phyloP scores from a whole-genome alignment of 306 rosid genomes.

The Dryas drummondii region DNA sequence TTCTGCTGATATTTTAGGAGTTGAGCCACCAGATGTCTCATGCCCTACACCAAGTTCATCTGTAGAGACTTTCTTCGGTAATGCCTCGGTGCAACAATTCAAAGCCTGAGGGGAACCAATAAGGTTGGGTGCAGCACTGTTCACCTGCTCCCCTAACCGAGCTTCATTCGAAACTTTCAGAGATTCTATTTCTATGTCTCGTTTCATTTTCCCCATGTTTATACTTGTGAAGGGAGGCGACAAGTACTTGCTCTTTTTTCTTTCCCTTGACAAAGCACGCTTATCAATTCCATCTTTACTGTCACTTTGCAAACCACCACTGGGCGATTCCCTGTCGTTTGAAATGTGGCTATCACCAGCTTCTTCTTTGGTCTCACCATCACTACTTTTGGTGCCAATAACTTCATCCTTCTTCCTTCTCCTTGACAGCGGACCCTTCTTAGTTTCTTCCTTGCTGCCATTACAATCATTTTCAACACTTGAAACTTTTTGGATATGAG shows the following conservation, averaged over 20 bases:
- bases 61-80: conserved; percentile 26
- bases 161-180: conserved; percentile 23
- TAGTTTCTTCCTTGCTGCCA: conserved; percentile 1
- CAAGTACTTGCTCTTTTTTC: conserved; percentile 83
- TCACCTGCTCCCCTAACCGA: conserved; percentile 24
- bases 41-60: conserved; percentile 21
- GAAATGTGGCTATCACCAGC: conserved; percentile 17
- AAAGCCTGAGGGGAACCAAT: conserved; percentile 23
- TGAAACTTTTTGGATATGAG: conserved; percentile 14
- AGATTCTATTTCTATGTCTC: conserved; percentile 25
- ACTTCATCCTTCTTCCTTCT: conserved; percentile 34
- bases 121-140: conserved; percentile 28
- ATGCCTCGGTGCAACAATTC: conserved; percentile 20
- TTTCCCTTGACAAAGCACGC: conserved; percentile 50
- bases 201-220: conserved; percentile 26
- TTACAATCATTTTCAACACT: conserved; percentile 26
- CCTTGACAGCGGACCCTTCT: background rate
- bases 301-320: conserved; percentile 5
- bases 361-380: conserved; percentile 18
- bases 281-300: conserved; percentile 31
- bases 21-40: conserved; percentile 26
- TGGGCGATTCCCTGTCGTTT: background rate
- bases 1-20: conserved; percentile 30
- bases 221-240: conserved; percentile 71
- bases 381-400: conserved; percentile 15